These are phyloP conservation scores for Pseudocercospora eumusae DNA, from an alignment of 2,329 filamentous ascomycete genomes.

Conservation along the genomic window DNA sequence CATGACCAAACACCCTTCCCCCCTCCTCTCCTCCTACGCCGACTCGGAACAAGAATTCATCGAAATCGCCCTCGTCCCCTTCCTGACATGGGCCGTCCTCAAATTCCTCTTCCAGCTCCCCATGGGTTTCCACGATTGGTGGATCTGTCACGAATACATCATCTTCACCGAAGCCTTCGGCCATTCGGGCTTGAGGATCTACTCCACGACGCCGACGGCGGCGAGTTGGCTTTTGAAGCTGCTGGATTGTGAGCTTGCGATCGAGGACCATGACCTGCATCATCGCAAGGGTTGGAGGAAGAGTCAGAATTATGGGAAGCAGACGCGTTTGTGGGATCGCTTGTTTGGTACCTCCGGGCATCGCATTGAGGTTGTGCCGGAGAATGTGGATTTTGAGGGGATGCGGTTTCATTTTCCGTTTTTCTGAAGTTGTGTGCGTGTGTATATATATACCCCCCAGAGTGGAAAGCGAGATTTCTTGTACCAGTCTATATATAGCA, in stretches of 20 bases:
- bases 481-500: too few species aligned
- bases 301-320: conserved; percentile 46
- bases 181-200: conserved; percentile 46
- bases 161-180: conserved; percentile 46
- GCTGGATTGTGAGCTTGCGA: conserved; percentile 43
- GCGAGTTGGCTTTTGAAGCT: conserved; percentile 41
- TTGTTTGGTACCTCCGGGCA: conserved; percentile 38
- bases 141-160: conserved; percentile 50
- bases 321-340: conserved; percentile 41
- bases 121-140: conserved; percentile 53
- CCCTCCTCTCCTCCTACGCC: conserved; percentile 47
- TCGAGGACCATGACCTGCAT: conserved; percentile 49
- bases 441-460: too few species aligned
- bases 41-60: conserved; percentile 48
- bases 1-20: conserved; percentile 50
- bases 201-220: conserved; percentile 40
- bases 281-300: conserved; percentile 45
- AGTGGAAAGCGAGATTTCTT: too few species aligned
- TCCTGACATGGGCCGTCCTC: conserved; percentile 44
- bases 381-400: conserved; percentile 25
- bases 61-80: conserved; percentile 47
- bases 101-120: conserved; percentile 43
- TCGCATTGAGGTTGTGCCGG: conserved; percentile 39
- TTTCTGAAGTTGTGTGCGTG: conserved; percentile 10
- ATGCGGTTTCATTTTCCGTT: conserved; percentile 21